phyloP scores from a whole-genome alignment of 805 yeast species.

The Nakazawaea wyomingensis region DNA sequence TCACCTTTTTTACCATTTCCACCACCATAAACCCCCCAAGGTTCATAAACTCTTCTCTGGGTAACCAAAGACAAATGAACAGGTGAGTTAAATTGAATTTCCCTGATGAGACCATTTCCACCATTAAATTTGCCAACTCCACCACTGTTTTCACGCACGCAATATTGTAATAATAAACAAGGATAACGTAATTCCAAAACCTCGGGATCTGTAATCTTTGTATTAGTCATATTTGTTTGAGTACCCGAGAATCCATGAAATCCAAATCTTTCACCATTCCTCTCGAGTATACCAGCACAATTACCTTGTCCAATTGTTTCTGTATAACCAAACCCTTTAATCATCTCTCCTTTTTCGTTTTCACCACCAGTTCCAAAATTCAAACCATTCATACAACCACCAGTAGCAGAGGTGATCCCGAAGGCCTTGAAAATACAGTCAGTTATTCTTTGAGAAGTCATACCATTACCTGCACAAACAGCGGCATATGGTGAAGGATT shows the following conservation, averaged over 20 bases:
- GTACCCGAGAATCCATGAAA: conserved; percentile 40
- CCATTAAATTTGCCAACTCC: conserved; percentile 40
- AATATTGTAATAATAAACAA: conserved; percentile 37
- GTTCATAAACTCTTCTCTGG: conserved; percentile 45
- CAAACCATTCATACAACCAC: conserved; percentile 81
- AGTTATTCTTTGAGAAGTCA: conserved; percentile 79
- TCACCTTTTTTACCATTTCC: conserved; percentile 40
- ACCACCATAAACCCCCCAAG: conserved; percentile 49
- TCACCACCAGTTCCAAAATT: conserved; percentile 72
- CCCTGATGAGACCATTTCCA: conserved; percentile 45
- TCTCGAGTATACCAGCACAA: conserved; percentile 26
- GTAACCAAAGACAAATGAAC: conserved; percentile 37
- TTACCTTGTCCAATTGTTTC: conserved; percentile 46
- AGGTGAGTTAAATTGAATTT: conserved; percentile 35
- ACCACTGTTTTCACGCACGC: conserved; percentile 37
- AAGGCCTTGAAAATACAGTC: conserved; percentile 77
- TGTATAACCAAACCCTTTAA: conserved; percentile 41
- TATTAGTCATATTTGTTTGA: conserved; percentile 46
- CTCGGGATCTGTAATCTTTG: conserved; percentile 46
- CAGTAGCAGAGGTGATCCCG: conserved; percentile 78
- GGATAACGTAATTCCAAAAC: conserved; percentile 44
- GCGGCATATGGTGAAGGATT: conserved; percentile 40
- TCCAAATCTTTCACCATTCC: conserved; percentile 11
- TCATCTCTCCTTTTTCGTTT: conserved; percentile 26
- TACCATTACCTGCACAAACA: conserved; percentile 44